Evolutionary conservation across 768 basidiomycete species (phyloP).

Genomic region (Asterophora parasitica): DNA sequence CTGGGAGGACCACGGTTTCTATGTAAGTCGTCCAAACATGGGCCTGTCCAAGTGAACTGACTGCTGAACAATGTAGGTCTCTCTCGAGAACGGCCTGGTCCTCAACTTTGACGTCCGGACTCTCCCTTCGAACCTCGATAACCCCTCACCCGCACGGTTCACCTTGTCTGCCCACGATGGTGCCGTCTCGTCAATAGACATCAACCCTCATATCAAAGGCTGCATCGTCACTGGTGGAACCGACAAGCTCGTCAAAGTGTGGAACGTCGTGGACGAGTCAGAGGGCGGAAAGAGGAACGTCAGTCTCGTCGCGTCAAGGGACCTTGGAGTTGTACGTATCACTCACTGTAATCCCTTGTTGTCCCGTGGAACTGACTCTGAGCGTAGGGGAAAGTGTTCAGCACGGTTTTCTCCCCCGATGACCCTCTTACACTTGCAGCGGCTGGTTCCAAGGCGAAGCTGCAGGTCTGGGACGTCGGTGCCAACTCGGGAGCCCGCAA

Average conservation of each 20-base stretch:
- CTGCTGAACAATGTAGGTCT: conserved; percentile 52
- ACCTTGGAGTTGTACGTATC: conserved; percentile 79
- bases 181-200: conserved; percentile 81
- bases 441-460: conserved; percentile 87
- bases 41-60: neutral
- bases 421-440: conserved; percentile 91
- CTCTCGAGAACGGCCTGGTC: conserved; percentile 91
- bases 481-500: conserved; percentile 79
- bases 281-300: conserved; percentile 65
- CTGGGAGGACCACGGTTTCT: conserved; percentile 85
- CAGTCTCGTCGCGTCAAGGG: conserved; percentile 79
- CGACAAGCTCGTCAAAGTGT: conserved; percentile 93
- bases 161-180: conserved; percentile 94
- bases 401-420: conserved; percentile 87
- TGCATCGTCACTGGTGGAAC: conserved; percentile 92
- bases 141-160: conserved; percentile 69
- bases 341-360: neutral
- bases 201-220: conserved; percentile 86
- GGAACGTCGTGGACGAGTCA: conserved; percentile 78
- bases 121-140: conserved; percentile 62
- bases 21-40: conserved; percentile 43
- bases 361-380: neutral
- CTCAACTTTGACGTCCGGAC: conserved; percentile 89
- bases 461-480: conserved; percentile 95
- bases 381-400: conserved; percentile 93